Conservation (phyloP, 2,329 filamentous ascomycete genomes). For the Paecilomyces formosus region DNA sequence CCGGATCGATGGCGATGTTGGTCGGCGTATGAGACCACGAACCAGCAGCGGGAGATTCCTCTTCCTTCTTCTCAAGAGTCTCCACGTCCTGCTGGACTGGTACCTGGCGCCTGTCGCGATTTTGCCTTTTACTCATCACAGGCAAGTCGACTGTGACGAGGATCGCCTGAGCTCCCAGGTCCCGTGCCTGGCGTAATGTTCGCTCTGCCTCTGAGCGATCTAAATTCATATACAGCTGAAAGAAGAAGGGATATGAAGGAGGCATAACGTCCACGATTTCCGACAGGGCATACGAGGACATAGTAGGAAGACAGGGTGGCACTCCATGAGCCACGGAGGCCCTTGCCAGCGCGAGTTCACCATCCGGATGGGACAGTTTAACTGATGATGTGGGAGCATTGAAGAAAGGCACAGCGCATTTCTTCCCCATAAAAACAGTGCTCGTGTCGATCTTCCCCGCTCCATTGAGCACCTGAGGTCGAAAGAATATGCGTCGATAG, state of each 20-base stretch:
- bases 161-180: conserved; percentile 8
- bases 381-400: conserved; percentile 18
- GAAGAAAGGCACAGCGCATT: background rate
- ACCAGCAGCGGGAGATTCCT: background rate
- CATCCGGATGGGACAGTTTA: conserved; percentile 48
- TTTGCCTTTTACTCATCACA: conserved; percentile 4
- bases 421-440: background rate
- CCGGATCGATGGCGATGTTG: background rate
- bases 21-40: background rate
- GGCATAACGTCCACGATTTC: conserved; percentile 37
- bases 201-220: conserved; percentile 31
- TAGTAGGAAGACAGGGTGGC: conserved; percentile 48
- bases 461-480: background rate
- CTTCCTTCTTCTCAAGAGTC: conserved; percentile 5
- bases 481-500: background rate
- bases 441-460: background rate
- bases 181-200: conserved; percentile 20
- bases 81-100: background rate
- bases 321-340: conserved; percentile 40
- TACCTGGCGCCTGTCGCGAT: conserved; percentile 2
- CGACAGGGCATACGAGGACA: conserved; percentile 44
- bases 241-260: conserved; percentile 29
- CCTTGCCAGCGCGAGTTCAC: conserved; percentile 46
- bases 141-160: conserved; percentile 18
- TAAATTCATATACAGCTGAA: conserved; percentile 41